Conservation (phyloP, 768 basidiomycete species). For the Suillus plorans region DNA sequence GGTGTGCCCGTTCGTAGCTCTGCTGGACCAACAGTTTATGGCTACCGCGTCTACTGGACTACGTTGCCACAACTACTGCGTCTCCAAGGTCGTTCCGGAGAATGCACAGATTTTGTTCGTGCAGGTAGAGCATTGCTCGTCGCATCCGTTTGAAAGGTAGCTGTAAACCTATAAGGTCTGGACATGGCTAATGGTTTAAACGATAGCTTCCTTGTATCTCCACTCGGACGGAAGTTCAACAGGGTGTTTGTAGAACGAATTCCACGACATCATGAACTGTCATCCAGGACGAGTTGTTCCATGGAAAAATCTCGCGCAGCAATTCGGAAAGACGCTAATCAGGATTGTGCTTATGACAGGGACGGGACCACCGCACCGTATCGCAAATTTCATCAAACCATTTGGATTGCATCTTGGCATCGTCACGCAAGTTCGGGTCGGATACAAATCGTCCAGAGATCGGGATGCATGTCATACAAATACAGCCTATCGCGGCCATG, state of each 20-base stretch:
- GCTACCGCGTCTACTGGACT: background rate
- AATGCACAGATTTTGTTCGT: no score
- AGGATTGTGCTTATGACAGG: no score
- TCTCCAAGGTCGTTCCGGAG: background rate
- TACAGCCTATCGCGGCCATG: background rate
- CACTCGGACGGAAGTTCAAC: background rate
- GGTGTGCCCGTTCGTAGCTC: background rate
- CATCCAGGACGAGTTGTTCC: background rate
- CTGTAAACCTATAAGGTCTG: background rate
- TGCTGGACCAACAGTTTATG: background rate
- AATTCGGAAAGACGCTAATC: background rate
- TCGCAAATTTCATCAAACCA: background rate
- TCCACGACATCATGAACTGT: background rate
- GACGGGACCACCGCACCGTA: no score
- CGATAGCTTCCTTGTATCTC: background rate
- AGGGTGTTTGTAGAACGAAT: background rate
- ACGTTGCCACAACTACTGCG: background rate
- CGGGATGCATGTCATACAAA: background rate
- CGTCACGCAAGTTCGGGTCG: background rate
- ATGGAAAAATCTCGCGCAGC: background rate
- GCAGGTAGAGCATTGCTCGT: no score
- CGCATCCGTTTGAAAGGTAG: no score
- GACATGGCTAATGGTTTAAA: accelerated
- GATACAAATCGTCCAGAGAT: background rate
- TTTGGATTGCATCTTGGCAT: background rate